Evolutionary conservation across 495 filamentous ascomycete species (phyloP).

Genomic region (Collariella sp.): DNA sequence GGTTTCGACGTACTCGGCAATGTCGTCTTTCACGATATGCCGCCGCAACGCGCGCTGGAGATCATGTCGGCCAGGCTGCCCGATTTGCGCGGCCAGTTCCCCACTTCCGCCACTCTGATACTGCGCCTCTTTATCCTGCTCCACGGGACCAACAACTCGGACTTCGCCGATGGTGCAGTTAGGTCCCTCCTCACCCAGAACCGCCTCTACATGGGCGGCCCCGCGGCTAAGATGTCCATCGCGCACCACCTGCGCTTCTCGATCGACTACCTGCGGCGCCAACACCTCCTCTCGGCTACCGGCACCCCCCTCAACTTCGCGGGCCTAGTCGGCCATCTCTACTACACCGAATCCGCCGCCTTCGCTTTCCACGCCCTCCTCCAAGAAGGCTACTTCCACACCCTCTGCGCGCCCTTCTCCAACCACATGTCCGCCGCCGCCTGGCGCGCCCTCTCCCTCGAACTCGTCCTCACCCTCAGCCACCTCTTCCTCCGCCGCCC

Average conservation of each 20-base stretch:
- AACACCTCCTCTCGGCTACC: slow-evolving; percentile 49
- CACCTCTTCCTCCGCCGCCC: slow-evolving; percentile 50
- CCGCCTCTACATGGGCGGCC: slow-evolving; percentile 58
- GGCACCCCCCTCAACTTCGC: slow-evolving; percentile 65
- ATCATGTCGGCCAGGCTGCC: slow-evolving; percentile 64
- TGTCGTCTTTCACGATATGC: slow-evolving; percentile 62
- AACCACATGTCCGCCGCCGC: slow-evolving; percentile 20
- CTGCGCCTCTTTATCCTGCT: slow-evolving; percentile 59
- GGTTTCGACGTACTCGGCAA: slow-evolving; percentile 76
- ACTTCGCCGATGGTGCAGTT: slow-evolving; percentile 52
- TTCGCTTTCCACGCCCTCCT: slow-evolving; percentile 71
- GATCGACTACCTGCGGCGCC: slow-evolving; percentile 66
- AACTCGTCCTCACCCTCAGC: slow-evolving; percentile 57
- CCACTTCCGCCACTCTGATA: slow-evolving; percentile 63
- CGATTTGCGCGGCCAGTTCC: slow-evolving; percentile 68
- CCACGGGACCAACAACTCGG: slow-evolving; percentile 52
- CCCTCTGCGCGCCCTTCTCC: slow-evolving; percentile 46
- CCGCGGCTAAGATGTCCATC: slow-evolving; percentile 51
- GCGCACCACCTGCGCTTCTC: slow-evolving; percentile 71
- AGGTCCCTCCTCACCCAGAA: slow-evolving; percentile 60
- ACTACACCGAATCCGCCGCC: slow-evolving; percentile 59
- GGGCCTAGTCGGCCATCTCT: slow-evolving; percentile 56
- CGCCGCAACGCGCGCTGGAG: slow-evolving; percentile 45
- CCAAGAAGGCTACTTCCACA: slow-evolving; percentile 57
- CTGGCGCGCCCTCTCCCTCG: slow-evolving; percentile 12